Evolutionary conservation across 2,329 filamentous ascomycete genomes (phyloP), one percentile per base, ranked within the genome.

Genomic region (Ramularia endophylla): DNA sequence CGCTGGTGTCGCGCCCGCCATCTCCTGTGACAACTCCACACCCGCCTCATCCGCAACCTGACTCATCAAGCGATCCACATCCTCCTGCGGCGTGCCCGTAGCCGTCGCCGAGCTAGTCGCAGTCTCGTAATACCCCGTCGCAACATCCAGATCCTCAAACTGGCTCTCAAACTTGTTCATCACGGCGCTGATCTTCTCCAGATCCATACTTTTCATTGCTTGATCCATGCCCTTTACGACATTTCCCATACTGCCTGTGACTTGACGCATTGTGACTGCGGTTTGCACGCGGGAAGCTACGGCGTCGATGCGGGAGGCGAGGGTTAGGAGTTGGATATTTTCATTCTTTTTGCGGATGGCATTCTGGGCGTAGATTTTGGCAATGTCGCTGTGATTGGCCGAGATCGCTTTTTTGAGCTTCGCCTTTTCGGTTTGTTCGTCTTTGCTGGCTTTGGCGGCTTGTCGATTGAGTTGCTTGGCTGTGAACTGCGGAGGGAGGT

Each of bases 1-100:
- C 13, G 74, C 69, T 0, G 75, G 70, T 11, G 75, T 68, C 6
- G 82, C 75, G 9, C 68, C 68, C 41, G 71, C 70, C 65, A 94
- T 80, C 66, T 92, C 85, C 60, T 83, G 77, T 52, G 80, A 80
- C 47, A 94, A 71, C 65, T 92, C 85, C 38, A 95, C 78, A 40
- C 88, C 88, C 8, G 85, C 87, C 64, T 94, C 87, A 63, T 94
- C 88, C 48, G 87, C 87, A 31, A 92, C 78, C 67, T 94, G 85
- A 50, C 79, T 83, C 66, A 94, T 83, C 48, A 94, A 68, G 52
- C 87, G 81, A 63, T 94, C 87, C 2, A 94, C 87, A 53, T 89
- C 87, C 54, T 94, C 87, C 61, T 94, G 78, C 66, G 70, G 85
- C 68, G 69, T 89, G 63, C 72, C 85, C 61, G 70, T 83, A 57